These are phyloP conservation scores for Phellopilus nigrolimitatus DNA, from an alignment of 1,284 basidiomycete species.

Conservation along the genomic window DNA sequence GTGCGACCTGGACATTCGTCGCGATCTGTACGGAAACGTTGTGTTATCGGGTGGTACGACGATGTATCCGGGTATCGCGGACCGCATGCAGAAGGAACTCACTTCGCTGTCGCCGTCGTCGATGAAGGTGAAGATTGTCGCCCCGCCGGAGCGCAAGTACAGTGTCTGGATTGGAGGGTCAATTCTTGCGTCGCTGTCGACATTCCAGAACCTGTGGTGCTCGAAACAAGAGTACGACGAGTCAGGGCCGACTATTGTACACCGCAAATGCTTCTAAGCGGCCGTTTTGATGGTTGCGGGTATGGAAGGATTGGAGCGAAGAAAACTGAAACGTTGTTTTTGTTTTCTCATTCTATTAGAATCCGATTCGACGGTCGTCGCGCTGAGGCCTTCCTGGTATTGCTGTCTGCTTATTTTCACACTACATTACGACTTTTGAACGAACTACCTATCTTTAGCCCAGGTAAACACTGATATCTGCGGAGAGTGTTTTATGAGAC, in stretches of 20 bases:
- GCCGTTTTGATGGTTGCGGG: no score
- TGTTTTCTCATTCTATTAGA: conserved; percentile 4
- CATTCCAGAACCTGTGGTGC: no score
- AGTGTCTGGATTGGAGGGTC: no score
- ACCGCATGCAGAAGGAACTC: conserved; percentile 98
- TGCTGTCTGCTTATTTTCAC: not conserved
- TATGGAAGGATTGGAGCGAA: not conserved
- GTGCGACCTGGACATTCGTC: conserved; percentile 79
- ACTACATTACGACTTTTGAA: conserved; percentile 7
- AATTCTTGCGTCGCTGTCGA: no score
- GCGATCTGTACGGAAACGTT: conserved; percentile 91
- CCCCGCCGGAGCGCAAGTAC: no score
- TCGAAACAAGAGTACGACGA: no score
- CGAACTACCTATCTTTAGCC: no score
- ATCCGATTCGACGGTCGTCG: not conserved
- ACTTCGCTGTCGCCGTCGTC: conserved; percentile 79
- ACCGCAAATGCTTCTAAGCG: conserved; percentile 53
- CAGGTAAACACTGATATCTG: no score
- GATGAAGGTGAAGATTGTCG: no score
- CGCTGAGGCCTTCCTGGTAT: not conserved
- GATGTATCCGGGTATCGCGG: conserved; percentile 97
- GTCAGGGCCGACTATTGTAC: no score
- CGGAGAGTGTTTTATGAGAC: no score
- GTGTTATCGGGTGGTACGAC: conserved; percentile 96
- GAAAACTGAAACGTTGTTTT: no score